Evolutionary conservation across 768 basidiomycete genomes (phyloP).

Genomic region (Suillus lakei): DNA sequence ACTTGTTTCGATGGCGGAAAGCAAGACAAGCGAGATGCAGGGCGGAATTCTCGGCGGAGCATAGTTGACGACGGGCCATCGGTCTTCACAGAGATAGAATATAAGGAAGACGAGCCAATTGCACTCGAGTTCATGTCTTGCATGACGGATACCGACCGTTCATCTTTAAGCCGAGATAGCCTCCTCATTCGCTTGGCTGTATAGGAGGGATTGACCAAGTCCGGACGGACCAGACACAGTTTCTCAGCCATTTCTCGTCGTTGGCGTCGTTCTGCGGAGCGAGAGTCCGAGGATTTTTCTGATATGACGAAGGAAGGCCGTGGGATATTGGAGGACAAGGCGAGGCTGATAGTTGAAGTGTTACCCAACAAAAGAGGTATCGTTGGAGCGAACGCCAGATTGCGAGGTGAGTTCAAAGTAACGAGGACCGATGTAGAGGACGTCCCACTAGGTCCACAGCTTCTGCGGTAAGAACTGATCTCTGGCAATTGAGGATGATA

Average conservation of each 20-base stretch:
- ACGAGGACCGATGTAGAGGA: not conserved
- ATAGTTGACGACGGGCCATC: no score
- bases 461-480: no score
- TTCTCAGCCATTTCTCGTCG: slow-evolving; percentile 40
- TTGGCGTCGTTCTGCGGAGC: slow-evolving; percentile 22
- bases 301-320: not conserved
- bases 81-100: not conserved
- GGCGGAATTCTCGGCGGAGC: no score
- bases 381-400: not conserved
- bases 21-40: no score
- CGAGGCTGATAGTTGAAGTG: not conserved
- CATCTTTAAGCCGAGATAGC: slow-evolving; percentile 13
- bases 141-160: not conserved
- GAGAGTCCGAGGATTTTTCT: no score
- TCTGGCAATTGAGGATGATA: not conserved
- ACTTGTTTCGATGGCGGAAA: no score
- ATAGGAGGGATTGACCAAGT: slow-evolving; percentile 41
- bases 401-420: not conserved
- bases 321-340: not conserved
- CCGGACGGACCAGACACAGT: slow-evolving; percentile 49
- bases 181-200: slow-evolving; percentile 29
- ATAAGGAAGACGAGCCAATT: not conserved
- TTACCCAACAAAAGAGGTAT: not conserved
- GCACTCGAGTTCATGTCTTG: not conserved
- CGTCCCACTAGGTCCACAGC: not conserved